phyloP scores from a whole-genome alignment of 2,329 filamentous ascomycete species.

The Pseudogymnoascus sp. region DNA sequence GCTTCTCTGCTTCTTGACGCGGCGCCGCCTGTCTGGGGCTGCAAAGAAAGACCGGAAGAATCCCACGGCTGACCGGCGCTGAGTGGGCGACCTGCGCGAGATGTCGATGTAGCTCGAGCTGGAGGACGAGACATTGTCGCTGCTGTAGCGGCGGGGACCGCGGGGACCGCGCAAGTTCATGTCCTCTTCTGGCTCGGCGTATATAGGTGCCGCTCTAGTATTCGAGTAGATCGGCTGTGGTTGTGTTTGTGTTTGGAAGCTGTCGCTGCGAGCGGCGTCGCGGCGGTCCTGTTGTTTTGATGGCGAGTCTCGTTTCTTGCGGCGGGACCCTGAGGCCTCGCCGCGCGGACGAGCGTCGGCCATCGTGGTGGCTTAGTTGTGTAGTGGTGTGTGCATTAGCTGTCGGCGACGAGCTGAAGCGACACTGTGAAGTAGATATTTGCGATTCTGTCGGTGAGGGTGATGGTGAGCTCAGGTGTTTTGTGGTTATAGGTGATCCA shows the following conservation, averaged over 20 bases:
- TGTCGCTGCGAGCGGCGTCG: slow-evolving; percentile 1
- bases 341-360: background rate
- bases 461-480: background rate
- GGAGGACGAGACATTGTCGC: slow-evolving; percentile 35
- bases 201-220: slow-evolving; percentile 4
- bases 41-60: slow-evolving; percentile 57
- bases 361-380: slow-evolving; percentile 3
- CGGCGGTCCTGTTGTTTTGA: slow-evolving; percentile 7
- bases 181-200: slow-evolving; percentile 4
- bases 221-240: background rate
- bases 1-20: slow-evolving; percentile 39
- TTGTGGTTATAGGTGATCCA: background rate
- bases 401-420: background rate
- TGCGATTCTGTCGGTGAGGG: background rate
- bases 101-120: slow-evolving; percentile 59
- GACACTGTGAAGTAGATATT: background rate
- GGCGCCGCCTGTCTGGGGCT: slow-evolving; percentile 43
- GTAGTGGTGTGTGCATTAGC: slow-evolving; percentile 2
- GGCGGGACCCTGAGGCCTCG: background rate
- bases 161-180: background rate
- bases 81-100: slow-evolving; percentile 44
- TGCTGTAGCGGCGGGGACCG: slow-evolving; percentile 4
- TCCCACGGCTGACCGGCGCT: slow-evolving; percentile 38
- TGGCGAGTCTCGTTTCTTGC: slow-evolving; percentile 5
- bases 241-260: background rate